These are phyloP conservation scores for Echeveria elegans DNA, from an alignment of 164 flowering plant species.

Conservation along the genomic window DNA sequence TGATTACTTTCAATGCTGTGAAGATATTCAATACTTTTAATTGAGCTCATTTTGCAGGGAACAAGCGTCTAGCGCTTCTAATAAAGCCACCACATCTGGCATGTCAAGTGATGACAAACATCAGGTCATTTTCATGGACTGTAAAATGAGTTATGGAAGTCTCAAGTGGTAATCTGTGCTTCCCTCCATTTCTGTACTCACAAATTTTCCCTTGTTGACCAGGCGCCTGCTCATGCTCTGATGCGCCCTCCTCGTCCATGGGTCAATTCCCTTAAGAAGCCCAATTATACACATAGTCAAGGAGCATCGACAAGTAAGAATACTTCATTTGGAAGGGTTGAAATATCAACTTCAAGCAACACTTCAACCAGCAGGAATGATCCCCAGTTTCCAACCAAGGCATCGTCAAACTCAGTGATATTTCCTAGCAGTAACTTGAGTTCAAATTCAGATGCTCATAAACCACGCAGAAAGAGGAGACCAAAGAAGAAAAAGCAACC, in stretches of 20 bases:
- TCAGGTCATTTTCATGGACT: conserved; percentile 42
- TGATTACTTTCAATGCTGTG: background rate
- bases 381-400: conserved; percentile 32
- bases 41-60: conserved; percentile 43
- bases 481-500: conserved; percentile 89
- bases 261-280: conserved; percentile 23
- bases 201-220: conserved; percentile 30
- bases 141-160: background rate
- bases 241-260: conserved; percentile 90
- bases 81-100: conserved; percentile 73
- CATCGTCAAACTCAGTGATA: conserved; percentile 38
- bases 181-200: background rate
- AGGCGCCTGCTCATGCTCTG: conserved; percentile 59
- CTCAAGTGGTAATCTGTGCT: background rate
- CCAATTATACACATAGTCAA: conserved; percentile 27
- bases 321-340: conserved; percentile 25
- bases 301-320: conserved; percentile 47
- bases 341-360: conserved; percentile 47
- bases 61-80: conserved; percentile 86
- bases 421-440: conserved; percentile 70
- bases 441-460: conserved; percentile 91
- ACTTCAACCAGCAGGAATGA: conserved; percentile 38
- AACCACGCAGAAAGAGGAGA: conserved; percentile 88
- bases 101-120: conserved; percentile 97
- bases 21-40: background rate